A percentile compares a stretch with the other conserved stretches of the same genome.
These are phyloP conservation scores for Scheffersomyces titani DNA, from an alignment of 1,139 yeast species.

Conservation along the genomic window DNA sequence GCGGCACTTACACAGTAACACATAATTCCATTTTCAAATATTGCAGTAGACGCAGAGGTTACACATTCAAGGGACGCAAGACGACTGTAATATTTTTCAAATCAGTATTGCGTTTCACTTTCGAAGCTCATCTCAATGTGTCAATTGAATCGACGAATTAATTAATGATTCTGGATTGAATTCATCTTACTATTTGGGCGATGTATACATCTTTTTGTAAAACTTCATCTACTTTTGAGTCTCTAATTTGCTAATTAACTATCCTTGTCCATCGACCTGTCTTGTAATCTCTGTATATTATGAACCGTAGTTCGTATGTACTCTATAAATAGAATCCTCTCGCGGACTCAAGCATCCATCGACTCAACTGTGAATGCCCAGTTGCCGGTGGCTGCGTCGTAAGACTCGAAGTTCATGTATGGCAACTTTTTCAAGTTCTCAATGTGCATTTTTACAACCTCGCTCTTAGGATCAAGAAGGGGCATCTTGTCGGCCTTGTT, in stretches of 20 bases:
- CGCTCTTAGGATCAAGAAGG: slow-evolving; percentile 77
- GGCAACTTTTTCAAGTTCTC: slow-evolving; percentile 62
- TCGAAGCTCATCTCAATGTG: background rate
- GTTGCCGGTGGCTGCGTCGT: slow-evolving; percentile 77
- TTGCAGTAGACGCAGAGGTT: background rate
- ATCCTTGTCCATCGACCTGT: background rate
- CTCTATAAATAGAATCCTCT: background rate
- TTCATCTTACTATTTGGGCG: background rate
- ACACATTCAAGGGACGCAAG: background rate
- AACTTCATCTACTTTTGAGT: too few relatives aligned
- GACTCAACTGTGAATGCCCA: slow-evolving; percentile 68
- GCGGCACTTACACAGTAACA: background rate
- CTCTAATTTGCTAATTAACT: background rate
- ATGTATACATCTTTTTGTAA: background rate
- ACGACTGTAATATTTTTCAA: background rate
- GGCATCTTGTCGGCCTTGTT: slow-evolving; percentile 73
- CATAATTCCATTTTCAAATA: background rate
- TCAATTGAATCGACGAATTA: background rate
- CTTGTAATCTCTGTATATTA: background rate
- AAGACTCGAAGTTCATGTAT: slow-evolving; percentile 66
- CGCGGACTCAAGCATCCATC: slow-evolving; percentile 4
- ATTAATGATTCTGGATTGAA: background rate
- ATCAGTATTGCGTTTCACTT: background rate
- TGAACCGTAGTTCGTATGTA: background rate
- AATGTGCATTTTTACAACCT: slow-evolving; percentile 68